Conservation (phyloP, 495 filamentous ascomycete genomes). For the Alectoria sarmentosa region DNA sequence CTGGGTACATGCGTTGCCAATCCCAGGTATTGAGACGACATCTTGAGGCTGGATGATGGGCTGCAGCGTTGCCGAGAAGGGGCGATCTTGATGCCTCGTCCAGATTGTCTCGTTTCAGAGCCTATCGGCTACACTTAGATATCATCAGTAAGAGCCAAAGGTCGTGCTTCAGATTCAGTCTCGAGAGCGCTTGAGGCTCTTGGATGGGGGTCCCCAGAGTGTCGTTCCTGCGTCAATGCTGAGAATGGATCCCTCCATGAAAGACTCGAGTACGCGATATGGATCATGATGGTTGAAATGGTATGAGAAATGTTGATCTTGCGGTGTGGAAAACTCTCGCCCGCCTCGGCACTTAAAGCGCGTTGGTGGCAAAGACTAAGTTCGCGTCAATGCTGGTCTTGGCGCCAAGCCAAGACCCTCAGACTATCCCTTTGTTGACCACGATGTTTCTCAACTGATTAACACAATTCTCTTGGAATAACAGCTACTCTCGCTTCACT, state of each 20-base stretch:
- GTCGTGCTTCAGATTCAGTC: background rate
- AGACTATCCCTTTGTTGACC: background rate
- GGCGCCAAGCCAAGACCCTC: background rate
- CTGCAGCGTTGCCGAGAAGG: background rate
- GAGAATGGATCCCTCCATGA: background rate
- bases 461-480: background rate
- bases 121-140: background rate
- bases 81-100: background rate
- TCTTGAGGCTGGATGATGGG: background rate
- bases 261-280: background rate
- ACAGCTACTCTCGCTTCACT: background rate
- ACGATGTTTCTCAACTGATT: background rate
- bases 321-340: too few relatives aligned
- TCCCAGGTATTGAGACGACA: background rate
- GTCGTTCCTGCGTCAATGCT: background rate
- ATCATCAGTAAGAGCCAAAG: background rate
- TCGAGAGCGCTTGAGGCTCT: background rate
- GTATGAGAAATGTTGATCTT: background rate
- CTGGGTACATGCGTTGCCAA: background rate
- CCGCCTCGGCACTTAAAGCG: too few relatives aligned
- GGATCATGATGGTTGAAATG: background rate
- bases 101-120: background rate
- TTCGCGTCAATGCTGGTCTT: background rate
- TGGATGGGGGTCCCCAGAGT: background rate
- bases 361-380: too few relatives aligned